phyloP scores from a whole-genome alignment of 768 basidiomycete species.

The Xerocomus potaroensis region DNA sequence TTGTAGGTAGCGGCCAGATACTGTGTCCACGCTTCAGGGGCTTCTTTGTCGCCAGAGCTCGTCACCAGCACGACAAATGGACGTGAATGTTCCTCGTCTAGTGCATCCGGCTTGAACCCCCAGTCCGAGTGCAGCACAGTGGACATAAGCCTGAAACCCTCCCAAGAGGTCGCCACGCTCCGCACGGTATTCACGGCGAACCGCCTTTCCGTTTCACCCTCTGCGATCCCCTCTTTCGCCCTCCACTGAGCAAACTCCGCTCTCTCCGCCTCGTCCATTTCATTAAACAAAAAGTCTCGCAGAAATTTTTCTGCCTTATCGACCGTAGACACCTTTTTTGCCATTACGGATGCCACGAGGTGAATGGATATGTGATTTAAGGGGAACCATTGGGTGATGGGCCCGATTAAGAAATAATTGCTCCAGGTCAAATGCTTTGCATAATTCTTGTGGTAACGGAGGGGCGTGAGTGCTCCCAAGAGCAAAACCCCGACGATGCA shows the following conservation, averaged over 20 bases:
- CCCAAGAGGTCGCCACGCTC: constrained; percentile 50
- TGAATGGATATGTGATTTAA: constrained; percentile 32
- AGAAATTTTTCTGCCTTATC: constrained; percentile 41
- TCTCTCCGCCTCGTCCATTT: constrained; percentile 37
- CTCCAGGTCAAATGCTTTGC: constrained; percentile 42
- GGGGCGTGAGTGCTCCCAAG: constrained; percentile 44
- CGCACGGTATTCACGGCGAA: constrained; percentile 40
- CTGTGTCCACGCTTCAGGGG: constrained; percentile 40
- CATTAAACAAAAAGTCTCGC: constrained; percentile 35
- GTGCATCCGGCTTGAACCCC: constrained; percentile 40
- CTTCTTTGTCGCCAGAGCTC: constrained; percentile 39
- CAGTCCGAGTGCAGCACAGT: constrained; percentile 47
- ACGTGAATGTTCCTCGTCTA: constrained; percentile 43
- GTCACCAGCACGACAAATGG: constrained; percentile 45
- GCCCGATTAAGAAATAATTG: constrained; percentile 45
- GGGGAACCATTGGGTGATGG: constrained; percentile 40
- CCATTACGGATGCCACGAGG: constrained; percentile 32
- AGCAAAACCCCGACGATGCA: constrained; percentile 46
- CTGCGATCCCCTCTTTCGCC: constrained; percentile 35
- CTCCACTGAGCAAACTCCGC: constrained; percentile 38
- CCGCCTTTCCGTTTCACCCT: constrained; percentile 40
- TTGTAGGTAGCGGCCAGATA: constrained; percentile 48
- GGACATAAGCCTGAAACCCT: constrained; percentile 44
- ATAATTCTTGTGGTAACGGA: constrained; percentile 43
- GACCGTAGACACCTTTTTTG: constrained; percentile 34